Evolutionary conservation across 495 filamentous ascomycete species (phyloP), one percentile per base, ranked within the genome.

Genomic region (Lophium mytilinum): DNA sequence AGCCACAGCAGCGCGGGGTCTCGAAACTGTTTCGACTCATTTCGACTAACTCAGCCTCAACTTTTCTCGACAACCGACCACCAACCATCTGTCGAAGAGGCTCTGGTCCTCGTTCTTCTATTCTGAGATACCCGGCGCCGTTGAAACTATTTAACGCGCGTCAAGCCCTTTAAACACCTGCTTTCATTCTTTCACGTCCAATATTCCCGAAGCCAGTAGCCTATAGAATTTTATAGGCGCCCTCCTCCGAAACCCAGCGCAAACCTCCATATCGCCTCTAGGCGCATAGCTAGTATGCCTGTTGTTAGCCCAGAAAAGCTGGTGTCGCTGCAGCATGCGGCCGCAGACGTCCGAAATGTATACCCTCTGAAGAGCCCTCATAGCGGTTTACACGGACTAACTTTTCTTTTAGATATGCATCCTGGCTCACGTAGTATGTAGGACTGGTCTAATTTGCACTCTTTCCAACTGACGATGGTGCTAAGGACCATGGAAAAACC

Each of bases 401-500:
- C 14, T 60, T 63, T 53, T 47, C 6, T 3, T 30, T 60, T 58
- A 97, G 91, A 96, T 98, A 58, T 98, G 93, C 72, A 96, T 98
- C 65, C 76, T 98, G 52, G 93, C 93, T 34, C 93, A 98, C 69
- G 93, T 98, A 65, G 87, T 90, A 83, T 73, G 86, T 81, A 56
- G 34, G 9, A 14, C 19, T 30, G 24, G 24, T 36, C 55, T 49
- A 45, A 56, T 34, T 45, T 33, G 9, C 56, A 43, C 46, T 15
- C 19, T n/a, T n/a, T n/a, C n/a, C n/a, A 17, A 35, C 24, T 18
- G 15, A 48, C 21, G 7, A 10, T 40, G 19, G 40, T 17, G 33
- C n/a, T 9, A 55, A 85, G 83, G 93, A 99, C 68, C 93, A 99
- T 78, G 93, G 93, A 63, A 99, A 99, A 74, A 99, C 93, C 6